Conservation (phyloP, 1,284 basidiomycete species). For the Kwoniella shivajii region DNA sequence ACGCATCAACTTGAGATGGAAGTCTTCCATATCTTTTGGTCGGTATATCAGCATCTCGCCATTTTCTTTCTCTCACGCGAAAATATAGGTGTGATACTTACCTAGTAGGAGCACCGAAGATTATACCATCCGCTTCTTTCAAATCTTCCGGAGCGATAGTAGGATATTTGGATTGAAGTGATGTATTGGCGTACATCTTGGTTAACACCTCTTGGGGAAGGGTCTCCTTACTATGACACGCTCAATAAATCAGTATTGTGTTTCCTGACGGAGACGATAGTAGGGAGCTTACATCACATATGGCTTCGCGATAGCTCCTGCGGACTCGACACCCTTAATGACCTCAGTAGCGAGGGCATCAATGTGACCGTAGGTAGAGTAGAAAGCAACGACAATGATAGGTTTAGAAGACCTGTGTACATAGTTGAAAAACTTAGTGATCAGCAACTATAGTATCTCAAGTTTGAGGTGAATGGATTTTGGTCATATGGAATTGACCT, state of each 20-base stretch:
- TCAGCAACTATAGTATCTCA: no score
- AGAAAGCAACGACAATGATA: constrained; percentile 77
- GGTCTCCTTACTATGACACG: constrained; percentile 75
- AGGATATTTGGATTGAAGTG: constrained; percentile 64
- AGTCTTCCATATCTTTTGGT: constrained; percentile 57
- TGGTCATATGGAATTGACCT: no score
- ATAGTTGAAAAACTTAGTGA: no score
- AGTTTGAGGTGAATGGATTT: no score
- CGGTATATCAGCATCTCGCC: not conserved
- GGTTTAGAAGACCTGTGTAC: constrained; percentile 49
- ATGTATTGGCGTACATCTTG: constrained; percentile 69
- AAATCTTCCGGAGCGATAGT: constrained; percentile 69
- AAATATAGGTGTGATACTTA: constrained; percentile 1
- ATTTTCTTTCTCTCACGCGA: not conserved
- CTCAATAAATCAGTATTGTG: not conserved
- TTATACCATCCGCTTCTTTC: constrained; percentile 60
- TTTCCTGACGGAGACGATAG: not conserved
- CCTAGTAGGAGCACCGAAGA: constrained; percentile 71
- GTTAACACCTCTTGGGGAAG: constrained; percentile 73
- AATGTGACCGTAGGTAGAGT: constrained; percentile 81
- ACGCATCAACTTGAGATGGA: constrained; percentile 57
- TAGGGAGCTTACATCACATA: constrained; percentile 60
- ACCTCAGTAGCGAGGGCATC: constrained; percentile 75
- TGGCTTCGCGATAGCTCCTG: constrained; percentile 72
- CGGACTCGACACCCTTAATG: constrained; percentile 68